Base-by-base conservation (phyloP, 306 rosid species). In the Chamaecrista fasciculata region DNA sequence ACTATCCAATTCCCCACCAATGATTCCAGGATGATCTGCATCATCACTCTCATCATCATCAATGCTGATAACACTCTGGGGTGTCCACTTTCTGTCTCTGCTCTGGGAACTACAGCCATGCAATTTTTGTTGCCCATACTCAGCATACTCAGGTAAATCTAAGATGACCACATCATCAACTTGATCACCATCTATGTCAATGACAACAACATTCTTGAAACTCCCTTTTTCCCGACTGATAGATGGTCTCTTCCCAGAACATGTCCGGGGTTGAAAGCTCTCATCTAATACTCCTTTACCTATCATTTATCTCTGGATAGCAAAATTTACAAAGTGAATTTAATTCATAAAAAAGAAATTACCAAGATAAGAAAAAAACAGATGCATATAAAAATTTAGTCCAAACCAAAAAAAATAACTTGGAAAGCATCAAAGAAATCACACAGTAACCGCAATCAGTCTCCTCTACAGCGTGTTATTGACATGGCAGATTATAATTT, bases 1-100 rank as follows among this genome's bases (percentile, higher is more conserved):
- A 14, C 96, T 87, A 75, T 89, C 96, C 67, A 84, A 75, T 18
- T 89, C 96, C 47, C 88, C 89, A 81, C 72, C 77, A 74, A 75
- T 33, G 23, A 14, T 31, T 71, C 69, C 81, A 60, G 69, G 66
- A 66, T 18, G 43, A 29, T 33, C 76, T 34, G 18, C 79, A 46
- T 64, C 80, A 67, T 80, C 89, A 15, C 82, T 79, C 16, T 82
- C 91, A 48, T 87, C 97, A 59, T 57, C 63, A 57, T 85, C 89
- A 72, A 91, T 80, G 69, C 86, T 83, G 29, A 95, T 91, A 33
- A 83, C 75, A 62, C 83, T 79, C 62, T 79, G 70, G 1, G 15
- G 24, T 0, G 86, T 82, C 39, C 25, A 44, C 40, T 71, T 76
- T 79, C 73, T 70, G 6, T 50, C 77, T 67, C 78, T 83, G 52